Percentiles rank a stretch among this genome's conserved stretches.
These are phyloP conservation scores for Microcos paniculata DNA, from an alignment of 345 rosid genomes.

Conservation along the genomic window DNA sequence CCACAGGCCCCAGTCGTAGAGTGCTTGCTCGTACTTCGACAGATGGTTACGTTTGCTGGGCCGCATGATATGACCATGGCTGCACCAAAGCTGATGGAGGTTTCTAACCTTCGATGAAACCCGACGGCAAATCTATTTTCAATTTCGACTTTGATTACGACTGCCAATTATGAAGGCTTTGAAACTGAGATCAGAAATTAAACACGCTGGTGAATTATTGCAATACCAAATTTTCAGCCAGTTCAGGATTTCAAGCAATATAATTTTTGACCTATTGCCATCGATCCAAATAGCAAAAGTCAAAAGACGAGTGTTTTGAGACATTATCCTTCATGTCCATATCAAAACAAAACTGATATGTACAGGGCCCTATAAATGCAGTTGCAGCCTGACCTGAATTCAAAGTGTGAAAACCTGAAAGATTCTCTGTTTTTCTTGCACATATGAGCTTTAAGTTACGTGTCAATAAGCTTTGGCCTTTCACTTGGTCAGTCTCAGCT, in stretches of 20 bases:
- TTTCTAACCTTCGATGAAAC: too few species aligned
- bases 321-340: neutral
- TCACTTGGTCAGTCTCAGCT: neutral
- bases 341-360: neutral
- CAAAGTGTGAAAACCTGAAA: neutral
- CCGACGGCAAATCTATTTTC: neutral
- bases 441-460: neutral
- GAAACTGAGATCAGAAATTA: neutral
- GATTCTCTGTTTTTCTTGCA: neutral
- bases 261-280: neutral
- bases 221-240: neutral
- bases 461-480: conserved; percentile 4
- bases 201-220: neutral
- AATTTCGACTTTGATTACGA: neutral
- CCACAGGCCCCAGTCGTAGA: neutral
- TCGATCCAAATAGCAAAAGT: neutral
- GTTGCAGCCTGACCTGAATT: too few species aligned
- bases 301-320: neutral
- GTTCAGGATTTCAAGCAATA: neutral
- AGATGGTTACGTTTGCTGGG: neutral
- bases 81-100: neutral
- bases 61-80: neutral
- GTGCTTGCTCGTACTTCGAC: neutral
- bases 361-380: neutral
- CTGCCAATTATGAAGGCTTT: neutral